Base-by-base conservation (phyloP, 2,329 filamentous ascomycete genomes). In the Arthrinium phaeospermum region DNA sequence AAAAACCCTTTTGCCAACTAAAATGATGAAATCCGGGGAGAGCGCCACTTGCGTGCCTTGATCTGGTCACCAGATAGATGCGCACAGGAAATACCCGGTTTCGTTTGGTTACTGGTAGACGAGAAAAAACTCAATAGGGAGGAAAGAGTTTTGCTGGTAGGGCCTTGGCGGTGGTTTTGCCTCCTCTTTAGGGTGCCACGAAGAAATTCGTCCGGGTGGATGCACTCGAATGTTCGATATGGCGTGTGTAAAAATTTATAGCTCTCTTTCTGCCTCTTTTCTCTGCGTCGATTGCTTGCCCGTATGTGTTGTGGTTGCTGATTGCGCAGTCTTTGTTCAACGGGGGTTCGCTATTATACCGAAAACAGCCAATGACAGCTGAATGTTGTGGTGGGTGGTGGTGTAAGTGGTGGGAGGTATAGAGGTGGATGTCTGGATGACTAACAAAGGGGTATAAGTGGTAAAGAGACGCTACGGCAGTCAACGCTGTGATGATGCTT, bases 381-480 rank as follows among this genome's bases (percentile, higher is more conserved):
- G 22, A 30, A 61, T 22, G 45, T 47, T 27, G 3, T 22, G 53
- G 10, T 22, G 27, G 53, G 27, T 67, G 14, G 49, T 24, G 16
- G 34, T 57, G 44, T 57, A 24, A 70, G 49, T 46, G 51, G 53
- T 71, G 70, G 51, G 51, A 53, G 27, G 24, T 51, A 67, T n/a
- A 45, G n/a, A 14, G 30, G 37, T 45, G 49, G 37, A 27, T 51
- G 69, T 64, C 16, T 61, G 16, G 37, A 70, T 70, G 49, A 70
- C 57, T 64, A 64, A 64, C 57, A 64, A 64, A 41, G 57, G 34
- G 57, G 30, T 68, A 49, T 30, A 73, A 27, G 47, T n/a, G 57
- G 30, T 45, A 72, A 75, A 70, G 68, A 72, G 53, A 72, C 73
- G 70, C 68, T 68, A 74, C 71, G 19, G 57, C 57, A 64, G 34